A percentile compares a stretch with the other conserved stretches of the same genome.
Conservation (phyloP, 2,329 filamentous ascomycete genomes). For the Penicillium sclerotiorum region DNA sequence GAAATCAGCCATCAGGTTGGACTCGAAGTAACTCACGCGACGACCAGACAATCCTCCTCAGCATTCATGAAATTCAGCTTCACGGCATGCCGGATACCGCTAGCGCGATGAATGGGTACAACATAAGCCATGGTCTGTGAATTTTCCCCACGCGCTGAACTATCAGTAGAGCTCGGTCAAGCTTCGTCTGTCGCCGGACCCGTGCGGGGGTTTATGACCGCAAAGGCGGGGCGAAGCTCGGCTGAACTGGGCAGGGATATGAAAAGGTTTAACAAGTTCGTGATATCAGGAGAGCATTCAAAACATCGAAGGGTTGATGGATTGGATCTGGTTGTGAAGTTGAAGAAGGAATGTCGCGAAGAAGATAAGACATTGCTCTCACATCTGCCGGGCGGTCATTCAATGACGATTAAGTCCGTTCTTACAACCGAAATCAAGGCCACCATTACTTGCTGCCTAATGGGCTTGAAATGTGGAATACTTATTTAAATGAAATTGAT, state of each 20-base stretch:
- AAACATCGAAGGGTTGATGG: conserved; percentile 1
- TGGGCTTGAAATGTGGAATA: too few relatives aligned
- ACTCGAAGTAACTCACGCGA: conserved; percentile 68
- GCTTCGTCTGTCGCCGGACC: conserved; percentile 12
- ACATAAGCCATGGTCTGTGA: conserved; percentile 77
- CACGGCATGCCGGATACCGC: conserved; percentile 86
- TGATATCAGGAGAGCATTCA: background rate
- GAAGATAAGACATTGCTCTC: background rate
- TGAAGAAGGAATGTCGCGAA: conserved; percentile 1
- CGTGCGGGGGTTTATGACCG: too few relatives aligned
- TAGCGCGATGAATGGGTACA: conserved; percentile 88
- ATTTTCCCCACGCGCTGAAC: conserved; percentile 9
- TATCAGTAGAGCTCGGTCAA: conserved; percentile 14
- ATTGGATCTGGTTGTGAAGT: conserved; percentile 11
- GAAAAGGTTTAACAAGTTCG: background rate
- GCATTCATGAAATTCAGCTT: conserved; percentile 74
- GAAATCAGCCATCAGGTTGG: background rate
- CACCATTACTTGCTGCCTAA: too few relatives aligned
- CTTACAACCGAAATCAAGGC: conserved; percentile 23
- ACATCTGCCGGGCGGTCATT: conserved; percentile 18
- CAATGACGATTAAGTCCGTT: conserved; percentile 23
- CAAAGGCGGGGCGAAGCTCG: too few relatives aligned
- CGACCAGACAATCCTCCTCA: conserved; percentile 77
- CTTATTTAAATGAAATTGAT: too few relatives aligned
- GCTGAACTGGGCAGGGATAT: background rate